Base-by-base conservation (phyloP, 768 basidiomycete species). In the Collybia nuda region DNA sequence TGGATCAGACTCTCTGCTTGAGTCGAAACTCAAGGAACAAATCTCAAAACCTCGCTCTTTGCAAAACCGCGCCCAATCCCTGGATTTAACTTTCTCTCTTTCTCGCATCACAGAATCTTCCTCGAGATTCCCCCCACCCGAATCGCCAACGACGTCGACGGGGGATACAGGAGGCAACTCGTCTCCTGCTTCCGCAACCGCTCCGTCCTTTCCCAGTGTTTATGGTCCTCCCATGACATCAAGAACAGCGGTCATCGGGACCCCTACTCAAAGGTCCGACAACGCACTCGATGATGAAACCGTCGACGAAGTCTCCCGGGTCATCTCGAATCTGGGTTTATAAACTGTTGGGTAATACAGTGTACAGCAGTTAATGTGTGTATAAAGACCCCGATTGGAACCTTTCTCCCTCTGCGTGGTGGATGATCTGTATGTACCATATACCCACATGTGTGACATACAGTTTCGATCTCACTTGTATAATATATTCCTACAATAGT, bases 61-160 rank as follows among this genome's bases (percentile, higher is more conserved):
- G 54, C 85, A 85, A 54, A 91, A 91, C 58, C 87, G 93, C 15
- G 93, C 93, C 0, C 93, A 95, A 64, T 91, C 88, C 4, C 84
- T 96, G 41, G 93, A 96, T 63, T 72, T 96, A 56, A 92, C 89
- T 0, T 84, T 84, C 56, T 93, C 92, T 5, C 77, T 93, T 24
- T 85, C 84, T n/a, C 85, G 84, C 47, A 90, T 92, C 57, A 83
- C 84, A 4, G 90, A 90, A 61, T 78, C 83, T 17, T 63, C 72
- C 37, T 75, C 83, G 48, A 74, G 79, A 46, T 70, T 85, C 40
- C 78, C 80, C 21, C 84, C 81, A 35, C 88, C 89, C 1, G 88
- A 90, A 44, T 93, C 90, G 1, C 90, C 90, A 0, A 90, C 88
- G 32, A 88, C 82, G 5, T 90, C 90, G 7, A 81, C 80, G 0